These are phyloP conservation scores for Rhodotorula toruloides DNA, from an alignment of 768 basidiomycete genomes.

Conservation along the genomic window DNA sequence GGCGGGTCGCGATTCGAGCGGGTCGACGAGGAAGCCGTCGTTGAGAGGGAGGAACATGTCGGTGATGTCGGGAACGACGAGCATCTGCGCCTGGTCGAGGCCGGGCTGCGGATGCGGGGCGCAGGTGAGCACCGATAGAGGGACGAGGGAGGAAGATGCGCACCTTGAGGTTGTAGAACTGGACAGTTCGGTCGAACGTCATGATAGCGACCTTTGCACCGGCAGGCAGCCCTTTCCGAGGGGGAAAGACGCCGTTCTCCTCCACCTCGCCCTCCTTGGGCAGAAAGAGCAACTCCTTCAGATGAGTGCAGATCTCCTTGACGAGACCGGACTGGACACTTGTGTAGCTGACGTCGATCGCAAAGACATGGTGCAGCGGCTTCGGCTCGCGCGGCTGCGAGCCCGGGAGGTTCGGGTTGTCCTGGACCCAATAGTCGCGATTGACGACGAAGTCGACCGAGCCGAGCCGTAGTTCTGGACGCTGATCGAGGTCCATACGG, in stretches of 20 bases:
- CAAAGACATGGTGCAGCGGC: constrained; percentile 75
- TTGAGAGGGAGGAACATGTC: constrained; percentile 80
- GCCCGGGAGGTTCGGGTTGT: constrained; percentile 43
- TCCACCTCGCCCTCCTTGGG: constrained; percentile 50
- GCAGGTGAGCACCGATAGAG: background rate
- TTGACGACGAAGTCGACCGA: constrained; percentile 85
- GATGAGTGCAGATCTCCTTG: constrained; percentile 58
- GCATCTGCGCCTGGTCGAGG: constrained; percentile 57
- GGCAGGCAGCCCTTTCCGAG: constrained; percentile 30
- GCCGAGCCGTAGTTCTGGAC: constrained; percentile 82
- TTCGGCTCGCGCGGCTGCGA: constrained; percentile 53
- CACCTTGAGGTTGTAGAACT: constrained; percentile 82
- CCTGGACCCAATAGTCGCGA: constrained; percentile 72
- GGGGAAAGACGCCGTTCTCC: constrained; percentile 16
- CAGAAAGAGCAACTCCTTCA: constrained; percentile 60
- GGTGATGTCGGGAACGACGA: constrained; percentile 82
- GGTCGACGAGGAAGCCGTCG: constrained; percentile 69
- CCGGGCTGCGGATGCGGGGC: constrained; percentile 47
- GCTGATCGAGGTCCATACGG: constrained; percentile 70
- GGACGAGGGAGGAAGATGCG: constrained; percentile 21
- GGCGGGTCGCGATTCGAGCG: constrained; percentile 58
- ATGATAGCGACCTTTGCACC: constrained; percentile 62
- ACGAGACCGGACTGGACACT: constrained; percentile 67
- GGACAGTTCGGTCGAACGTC: constrained; percentile 71
- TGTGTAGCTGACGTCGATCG: constrained; percentile 72